These are phyloP conservation scores for Rhynchosporium graminicola DNA, from an alignment of 2,329 filamentous ascomycete species.

Conservation along the genomic window DNA sequence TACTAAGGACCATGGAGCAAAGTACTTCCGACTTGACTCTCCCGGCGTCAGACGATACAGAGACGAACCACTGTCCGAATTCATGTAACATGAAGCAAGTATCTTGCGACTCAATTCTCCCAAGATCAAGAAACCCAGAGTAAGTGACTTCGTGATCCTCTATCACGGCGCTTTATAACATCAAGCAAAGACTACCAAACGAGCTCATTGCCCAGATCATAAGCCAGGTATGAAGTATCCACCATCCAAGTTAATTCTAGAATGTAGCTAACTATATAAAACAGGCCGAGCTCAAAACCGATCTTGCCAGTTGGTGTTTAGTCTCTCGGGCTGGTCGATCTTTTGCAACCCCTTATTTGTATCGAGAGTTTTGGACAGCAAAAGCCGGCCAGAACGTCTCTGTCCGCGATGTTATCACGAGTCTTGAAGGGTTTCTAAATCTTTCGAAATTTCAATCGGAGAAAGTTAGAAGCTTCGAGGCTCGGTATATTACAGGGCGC, in stretches of 20 bases:
- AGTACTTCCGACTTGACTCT: background rate
- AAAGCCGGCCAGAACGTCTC: background rate
- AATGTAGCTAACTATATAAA: background rate
- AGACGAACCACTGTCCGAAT: too few relatives aligned
- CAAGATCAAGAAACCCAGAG: background rate
- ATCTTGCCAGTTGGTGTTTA: constrained; percentile 1
- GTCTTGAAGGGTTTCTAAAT: background rate
- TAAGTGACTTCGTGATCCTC: background rate
- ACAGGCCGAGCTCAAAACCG: background rate
- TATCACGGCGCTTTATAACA: background rate
- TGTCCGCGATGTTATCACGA: too few relatives aligned
- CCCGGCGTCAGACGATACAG: background rate
- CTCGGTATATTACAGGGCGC: too few relatives aligned
- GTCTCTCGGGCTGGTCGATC: background rate
- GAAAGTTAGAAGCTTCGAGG: background rate
- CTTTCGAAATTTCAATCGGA: background rate
- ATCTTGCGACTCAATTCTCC: background rate
- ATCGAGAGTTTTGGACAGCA: background rate
- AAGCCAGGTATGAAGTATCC: background rate
- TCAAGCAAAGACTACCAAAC: background rate
- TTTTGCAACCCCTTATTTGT: background rate
- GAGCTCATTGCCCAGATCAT: background rate
- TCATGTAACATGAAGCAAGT: background rate
- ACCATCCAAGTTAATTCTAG: background rate
- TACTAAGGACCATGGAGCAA: background rate